phyloP scores from a whole-genome alignment of 192 early-diverging fungal species.

The Mortierella claussenii region DNA sequence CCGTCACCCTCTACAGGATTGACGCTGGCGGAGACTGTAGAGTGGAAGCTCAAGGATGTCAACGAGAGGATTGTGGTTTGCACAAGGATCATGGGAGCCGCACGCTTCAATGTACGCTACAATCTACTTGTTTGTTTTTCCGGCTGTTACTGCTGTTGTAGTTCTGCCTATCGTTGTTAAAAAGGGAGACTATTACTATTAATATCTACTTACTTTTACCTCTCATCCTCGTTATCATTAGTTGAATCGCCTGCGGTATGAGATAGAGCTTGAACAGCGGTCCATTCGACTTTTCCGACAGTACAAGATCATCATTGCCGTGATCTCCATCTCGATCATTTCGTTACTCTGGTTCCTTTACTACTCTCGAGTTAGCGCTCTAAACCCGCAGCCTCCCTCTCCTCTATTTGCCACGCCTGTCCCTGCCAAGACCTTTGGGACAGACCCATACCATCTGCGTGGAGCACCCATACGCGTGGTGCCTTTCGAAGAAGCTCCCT shows the following conservation, averaged over 20 bases:
- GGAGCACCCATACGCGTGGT: too few species aligned
- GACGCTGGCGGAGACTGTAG: constrained; percentile 26
- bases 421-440: constrained; percentile 17
- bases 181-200: neutral
- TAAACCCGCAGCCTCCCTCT: constrained; percentile 21
- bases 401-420: constrained; percentile 23
- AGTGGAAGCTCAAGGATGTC: constrained; percentile 27
- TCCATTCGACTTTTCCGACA: constrained; percentile 38
- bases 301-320: constrained; percentile 42
- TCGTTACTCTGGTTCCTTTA: constrained; percentile 35
- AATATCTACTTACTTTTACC: too few species aligned
- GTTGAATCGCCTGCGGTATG: constrained; percentile 13
- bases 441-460: constrained; percentile 9
- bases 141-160: neutral
- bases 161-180: neutral
- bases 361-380: constrained; percentile 14
- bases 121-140: neutral
- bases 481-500: too few species aligned
- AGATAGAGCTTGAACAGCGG: constrained; percentile 39
- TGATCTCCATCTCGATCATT: constrained; percentile 20
- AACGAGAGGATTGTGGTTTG: constrained; percentile 18
- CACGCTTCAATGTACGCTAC: constrained; percentile 28
- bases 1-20: constrained; percentile 23
- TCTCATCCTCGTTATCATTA: too few species aligned
- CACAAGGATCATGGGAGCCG: constrained; percentile 23